Conservation (phyloP, 129 eudicot genomes). For the Helichrysum umbraculigerum region DNA sequence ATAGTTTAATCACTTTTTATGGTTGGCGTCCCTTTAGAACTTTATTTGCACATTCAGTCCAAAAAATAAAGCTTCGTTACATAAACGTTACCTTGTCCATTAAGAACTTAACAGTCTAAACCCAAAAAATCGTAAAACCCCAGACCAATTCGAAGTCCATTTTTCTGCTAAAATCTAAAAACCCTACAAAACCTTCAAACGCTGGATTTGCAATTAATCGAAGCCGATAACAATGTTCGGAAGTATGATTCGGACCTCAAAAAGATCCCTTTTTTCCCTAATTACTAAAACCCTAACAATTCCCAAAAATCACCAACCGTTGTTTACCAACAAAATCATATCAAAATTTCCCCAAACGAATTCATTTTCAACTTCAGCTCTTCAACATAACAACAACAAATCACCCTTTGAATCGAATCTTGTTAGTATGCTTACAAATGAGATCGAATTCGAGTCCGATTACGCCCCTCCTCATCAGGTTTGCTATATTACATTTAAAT, state of each 20-base stretch:
- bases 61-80: too few species aligned
- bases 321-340: neutral
- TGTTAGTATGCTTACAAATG: constrained; percentile 27
- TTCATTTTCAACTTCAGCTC: neutral
- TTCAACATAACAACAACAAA: neutral
- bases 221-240: neutral
- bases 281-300: neutral
- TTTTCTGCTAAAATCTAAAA: too few species aligned
- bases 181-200: too few species aligned
- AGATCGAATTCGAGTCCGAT: constrained; percentile 23
- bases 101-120: too few species aligned
- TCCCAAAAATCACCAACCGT: neutral
- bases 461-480: constrained; percentile 35
- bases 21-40: too few species aligned
- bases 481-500: neutral
- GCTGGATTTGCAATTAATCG: too few species aligned
- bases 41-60: too few species aligned
- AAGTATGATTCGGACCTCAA: neutral
- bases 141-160: too few species aligned
- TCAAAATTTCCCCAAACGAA: neutral
- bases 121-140: too few species aligned
- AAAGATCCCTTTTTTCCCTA: neutral
- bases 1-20: too few species aligned
- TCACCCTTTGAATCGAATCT: constrained; percentile 39
- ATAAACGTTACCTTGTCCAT: too few species aligned